Conservation (phyloP, 192 early-diverging fungal genomes). For the Coemansia sp. region DNA sequence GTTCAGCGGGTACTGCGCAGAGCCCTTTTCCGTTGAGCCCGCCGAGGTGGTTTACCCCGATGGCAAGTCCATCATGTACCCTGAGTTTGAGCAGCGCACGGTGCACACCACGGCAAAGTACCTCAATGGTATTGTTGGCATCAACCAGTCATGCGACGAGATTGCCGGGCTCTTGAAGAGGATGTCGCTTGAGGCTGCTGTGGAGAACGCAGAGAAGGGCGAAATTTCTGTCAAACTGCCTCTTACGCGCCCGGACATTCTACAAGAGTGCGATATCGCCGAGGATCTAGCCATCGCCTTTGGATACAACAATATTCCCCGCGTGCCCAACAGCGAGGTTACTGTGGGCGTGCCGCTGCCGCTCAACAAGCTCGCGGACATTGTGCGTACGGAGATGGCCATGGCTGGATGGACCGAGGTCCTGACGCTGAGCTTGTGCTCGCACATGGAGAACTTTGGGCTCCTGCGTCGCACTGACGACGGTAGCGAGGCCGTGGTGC, state of each 20-base stretch:
- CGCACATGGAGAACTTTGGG: conserved; percentile 95
- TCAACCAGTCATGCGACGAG: conserved; percentile 63
- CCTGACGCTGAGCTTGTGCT: conserved; percentile 92
- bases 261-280: conserved; percentile 97
- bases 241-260: conserved; percentile 87
- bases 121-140: conserved; percentile 86
- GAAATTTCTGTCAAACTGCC: conserved; percentile 77
- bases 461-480: conserved; percentile 80
- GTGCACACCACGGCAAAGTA: conserved; percentile 77
- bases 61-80: conserved; percentile 64
- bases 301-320: conserved; percentile 90
- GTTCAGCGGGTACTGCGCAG: conserved; percentile 91
- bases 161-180: conserved; percentile 74
- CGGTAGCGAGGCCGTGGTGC: conserved; percentile 75
- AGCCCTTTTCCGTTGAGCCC: conserved; percentile 93
- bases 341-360: conserved; percentile 88
- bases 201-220: conserved; percentile 25
- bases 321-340: conserved; percentile 71
- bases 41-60: conserved; percentile 88
- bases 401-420: conserved; percentile 92
- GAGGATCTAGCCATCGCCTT: conserved; percentile 97
- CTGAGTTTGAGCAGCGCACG: conserved; percentile 66
- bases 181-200: conserved; percentile 80
- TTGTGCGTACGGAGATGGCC: conserved; percentile 81
- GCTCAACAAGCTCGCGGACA: conserved; percentile 90